Evolutionary conservation across 164 flowering plant species (phyloP).

Genomic region (Litsea cubeba): DNA sequence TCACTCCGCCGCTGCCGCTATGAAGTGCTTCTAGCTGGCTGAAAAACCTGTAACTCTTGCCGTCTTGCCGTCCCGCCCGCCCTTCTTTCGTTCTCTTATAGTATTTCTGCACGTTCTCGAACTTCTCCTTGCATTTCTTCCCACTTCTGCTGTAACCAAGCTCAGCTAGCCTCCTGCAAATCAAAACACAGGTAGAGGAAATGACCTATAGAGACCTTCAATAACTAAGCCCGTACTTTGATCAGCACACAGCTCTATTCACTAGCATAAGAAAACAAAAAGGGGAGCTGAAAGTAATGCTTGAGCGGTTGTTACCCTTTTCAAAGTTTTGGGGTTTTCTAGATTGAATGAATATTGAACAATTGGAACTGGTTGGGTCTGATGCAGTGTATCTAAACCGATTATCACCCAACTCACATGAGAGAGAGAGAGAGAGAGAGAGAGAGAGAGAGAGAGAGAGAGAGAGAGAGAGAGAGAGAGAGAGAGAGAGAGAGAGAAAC

Average conservation of each 20-base stretch:
- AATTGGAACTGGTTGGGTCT: conserved; percentile 17
- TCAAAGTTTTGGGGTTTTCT: background rate
- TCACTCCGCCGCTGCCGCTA: conserved; percentile 8
- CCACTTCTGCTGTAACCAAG: conserved; percentile 52
- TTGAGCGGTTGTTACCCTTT: background rate
- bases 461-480: background rate
- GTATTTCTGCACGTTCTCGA: conserved; percentile 72
- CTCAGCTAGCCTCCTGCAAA: conserved; percentile 57
- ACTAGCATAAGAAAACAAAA: background rate
- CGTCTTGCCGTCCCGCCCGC: conserved; percentile 65
- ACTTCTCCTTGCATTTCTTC: conserved; percentile 71
- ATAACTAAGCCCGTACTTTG: background rate
- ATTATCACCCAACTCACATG: background rate
- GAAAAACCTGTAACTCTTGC: conserved; percentile 59
- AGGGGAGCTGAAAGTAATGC: background rate
- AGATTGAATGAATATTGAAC: background rate
- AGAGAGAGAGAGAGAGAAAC: too few species aligned
- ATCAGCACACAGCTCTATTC: too few species aligned
- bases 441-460: background rate
- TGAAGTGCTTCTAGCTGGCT: conserved; percentile 62
- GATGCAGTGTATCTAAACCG: background rate
- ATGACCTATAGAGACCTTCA: background rate
- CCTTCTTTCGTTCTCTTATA: conserved; percentile 70
- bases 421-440: background rate
- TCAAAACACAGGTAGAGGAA: conserved; percentile 6